phyloP scores from a whole-genome alignment of 495 filamentous ascomycete genomes.

The Daldinia vernicosa region DNA sequence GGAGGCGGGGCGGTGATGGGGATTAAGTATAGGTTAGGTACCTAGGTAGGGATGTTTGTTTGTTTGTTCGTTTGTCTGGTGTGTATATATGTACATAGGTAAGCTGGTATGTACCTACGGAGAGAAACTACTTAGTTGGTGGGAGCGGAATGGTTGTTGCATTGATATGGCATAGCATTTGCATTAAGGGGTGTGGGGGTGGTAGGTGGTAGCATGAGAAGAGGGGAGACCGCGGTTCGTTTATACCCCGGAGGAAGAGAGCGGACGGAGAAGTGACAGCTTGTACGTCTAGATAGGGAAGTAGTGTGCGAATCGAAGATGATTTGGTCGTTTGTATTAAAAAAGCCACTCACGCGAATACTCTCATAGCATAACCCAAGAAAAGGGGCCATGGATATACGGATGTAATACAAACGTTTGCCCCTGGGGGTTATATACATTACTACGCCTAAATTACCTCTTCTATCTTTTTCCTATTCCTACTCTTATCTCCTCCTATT shows the following conservation, averaged over 20 bases:
- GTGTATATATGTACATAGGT: not conserved
- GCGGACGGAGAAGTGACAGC: not conserved
- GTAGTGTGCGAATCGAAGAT: no score
- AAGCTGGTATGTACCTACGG: not conserved
- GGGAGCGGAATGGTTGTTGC: not conserved
- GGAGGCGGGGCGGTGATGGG: constrained; percentile 30
- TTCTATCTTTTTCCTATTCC: not conserved
- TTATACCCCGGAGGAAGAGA: constrained; percentile 13
- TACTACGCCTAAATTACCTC: not conserved
- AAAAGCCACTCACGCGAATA: not conserved
- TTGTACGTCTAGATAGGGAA: not conserved
- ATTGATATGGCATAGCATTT: not conserved
- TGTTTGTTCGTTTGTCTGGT: not conserved
- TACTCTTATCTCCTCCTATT: not conserved
- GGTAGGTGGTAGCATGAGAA: not conserved
- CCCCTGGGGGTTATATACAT: not conserved
- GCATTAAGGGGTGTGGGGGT: not conserved
- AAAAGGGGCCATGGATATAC: not conserved
- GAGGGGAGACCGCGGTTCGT: not conserved
- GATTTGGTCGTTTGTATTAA: no score
- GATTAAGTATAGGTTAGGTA: no score
- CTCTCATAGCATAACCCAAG: not conserved
- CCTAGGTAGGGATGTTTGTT: no score
- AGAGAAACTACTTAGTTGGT: not conserved
- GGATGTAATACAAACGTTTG: not conserved